Evolutionary conservation across 2,329 filamentous ascomycete genomes (phyloP), one percentile per base, ranked within the genome.

Genomic region (Alternaria infectoria): DNA sequence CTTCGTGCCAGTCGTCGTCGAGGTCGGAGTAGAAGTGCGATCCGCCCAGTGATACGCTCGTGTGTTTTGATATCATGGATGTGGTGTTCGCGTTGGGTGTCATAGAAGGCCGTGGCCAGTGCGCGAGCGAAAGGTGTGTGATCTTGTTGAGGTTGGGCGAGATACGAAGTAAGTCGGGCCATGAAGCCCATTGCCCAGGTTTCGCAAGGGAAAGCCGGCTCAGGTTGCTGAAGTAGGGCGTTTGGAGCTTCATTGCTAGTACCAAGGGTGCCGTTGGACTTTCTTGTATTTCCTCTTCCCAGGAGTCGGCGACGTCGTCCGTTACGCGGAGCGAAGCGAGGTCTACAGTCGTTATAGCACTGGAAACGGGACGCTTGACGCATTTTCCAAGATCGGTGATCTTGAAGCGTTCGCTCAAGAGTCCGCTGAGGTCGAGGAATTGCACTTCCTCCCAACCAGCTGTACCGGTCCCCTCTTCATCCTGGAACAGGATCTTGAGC

Each of bases 121-220:
- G 82, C 3, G 88, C 87, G 3, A 90, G 81, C 0, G 88, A 90
- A 3, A 90, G 80, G 67, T 90, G 88, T 0, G 87, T 89, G 23
- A 90, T 74, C 4, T 83, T 87, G n/a, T 85, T 81, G 1, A 88
- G 75, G 25, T 85, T 81, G 0, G 83, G 81, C 0, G 87, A 81
- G 1, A 90, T 73, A 2, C 79, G 76, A 3, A 90, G 78, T 3
- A 90, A 80, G 6, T 85, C 82, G 13, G 81, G 76, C 88, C 88
- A 90, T 11, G 82, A 86, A 1, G 83, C 83, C 23, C 79, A 79
- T 3, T 75, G 62, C 5, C 80, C 79, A 4, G 85, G 86, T 57
- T 87, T 81, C 2, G 87, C 86, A 2, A 90, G 82, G 3, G 86
- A 89, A 7, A 90, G 81, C 59, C 85, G 86, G 32, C 84, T 87